Evolutionary conservation across 257 asterid species (phyloP).

Genomic region (Nicotiana otophora): DNA sequence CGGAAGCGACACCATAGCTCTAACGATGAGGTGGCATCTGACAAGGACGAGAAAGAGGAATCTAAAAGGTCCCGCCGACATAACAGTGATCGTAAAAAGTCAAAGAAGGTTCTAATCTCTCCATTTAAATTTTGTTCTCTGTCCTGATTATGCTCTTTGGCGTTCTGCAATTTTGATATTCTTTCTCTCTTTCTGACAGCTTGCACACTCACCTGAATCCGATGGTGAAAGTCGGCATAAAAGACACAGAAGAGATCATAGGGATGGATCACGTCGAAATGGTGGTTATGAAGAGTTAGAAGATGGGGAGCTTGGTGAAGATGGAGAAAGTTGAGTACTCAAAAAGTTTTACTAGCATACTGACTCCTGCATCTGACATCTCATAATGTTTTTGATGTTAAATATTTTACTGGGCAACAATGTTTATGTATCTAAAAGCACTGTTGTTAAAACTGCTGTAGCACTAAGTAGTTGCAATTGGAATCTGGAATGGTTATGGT

Average conservation of each 20-base stretch:
- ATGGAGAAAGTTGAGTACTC: conserved; percentile 79
- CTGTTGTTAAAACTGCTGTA: neutral
- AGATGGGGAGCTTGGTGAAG: conserved; percentile 98
- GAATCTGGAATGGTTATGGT: neutral
- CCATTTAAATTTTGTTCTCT: neutral
- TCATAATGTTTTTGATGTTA: neutral
- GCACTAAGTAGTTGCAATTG: neutral
- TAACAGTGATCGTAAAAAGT: conserved; percentile 87
- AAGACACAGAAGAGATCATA: conserved; percentile 59
- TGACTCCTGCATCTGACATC: conserved; percentile 4
- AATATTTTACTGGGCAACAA: neutral
- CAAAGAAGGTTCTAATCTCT: conserved; percentile 66
- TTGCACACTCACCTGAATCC: conserved; percentile 83
- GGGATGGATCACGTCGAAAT: conserved; percentile 58
- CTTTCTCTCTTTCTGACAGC: conserved; percentile 40
- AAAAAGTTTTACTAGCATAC: neutral
- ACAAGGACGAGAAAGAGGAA: conserved; percentile 87
- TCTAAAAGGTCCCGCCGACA: conserved; percentile 70
- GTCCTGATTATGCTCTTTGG: neutral
- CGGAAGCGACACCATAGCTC: conserved; percentile 77
- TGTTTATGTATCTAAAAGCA: neutral
- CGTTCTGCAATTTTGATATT: neutral
- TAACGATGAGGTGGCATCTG: conserved; percentile 74
- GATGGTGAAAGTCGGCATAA: conserved; percentile 80
- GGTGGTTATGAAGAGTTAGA: conserved; percentile 86